phyloP scores from a whole-genome alignment of 83 land plant genomes.

The Thuja plicata region DNA sequence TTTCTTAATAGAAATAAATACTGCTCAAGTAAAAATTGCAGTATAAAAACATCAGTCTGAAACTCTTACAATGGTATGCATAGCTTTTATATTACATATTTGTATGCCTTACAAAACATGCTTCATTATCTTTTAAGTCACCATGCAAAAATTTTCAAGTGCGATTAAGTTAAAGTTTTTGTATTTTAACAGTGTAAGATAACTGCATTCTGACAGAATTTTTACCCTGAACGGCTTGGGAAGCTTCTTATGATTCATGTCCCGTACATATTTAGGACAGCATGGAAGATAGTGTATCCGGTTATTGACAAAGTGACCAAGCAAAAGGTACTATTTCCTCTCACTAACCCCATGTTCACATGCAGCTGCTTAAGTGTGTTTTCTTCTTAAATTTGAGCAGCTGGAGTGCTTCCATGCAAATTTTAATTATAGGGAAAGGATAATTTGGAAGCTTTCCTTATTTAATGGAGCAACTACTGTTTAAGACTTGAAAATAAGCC shows the following conservation, averaged over 20 bases:
- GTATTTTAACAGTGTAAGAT: background rate
- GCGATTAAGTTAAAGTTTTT: background rate
- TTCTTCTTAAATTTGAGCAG: too few relatives aligned
- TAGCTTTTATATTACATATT: background rate
- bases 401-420: too few relatives aligned
- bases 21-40: background rate
- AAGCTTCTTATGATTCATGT: slow-evolving; percentile 56
- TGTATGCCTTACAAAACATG: background rate
- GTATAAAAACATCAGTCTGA: background rate
- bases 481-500: too few relatives aligned
- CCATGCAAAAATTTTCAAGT: background rate
- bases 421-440: too few relatives aligned
- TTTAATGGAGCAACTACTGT: too few relatives aligned
- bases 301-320: slow-evolving; percentile 64
- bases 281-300: slow-evolving; percentile 72
- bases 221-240: slow-evolving; percentile 72
- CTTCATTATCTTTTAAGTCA: background rate
- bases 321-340: slow-evolving; percentile 50
- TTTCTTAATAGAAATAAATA: background rate
- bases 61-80: background rate
- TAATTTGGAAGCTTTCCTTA: too few relatives aligned
- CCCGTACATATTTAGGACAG: slow-evolving; percentile 65
- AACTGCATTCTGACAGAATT: slow-evolving; percentile 41
- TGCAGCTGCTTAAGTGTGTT: background rate
- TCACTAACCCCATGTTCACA: background rate